A percentile compares a stretch with the other conserved stretches of the same genome.
Evolutionary conservation across 129 eudicot species (phyloP).

Genomic region (Helianthus annuus): HanXRQr2.0-SUNRISE NC_035435.2:4491012-4491511

Average conservation of each 20-base stretch:
- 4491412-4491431: neutral
- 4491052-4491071: too few species aligned
- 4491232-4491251: constrained; percentile 16
- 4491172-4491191: neutral
- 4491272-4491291: constrained; percentile 79
- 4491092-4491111: neutral
- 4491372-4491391: constrained; percentile 63
- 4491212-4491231: neutral
- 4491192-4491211: neutral
- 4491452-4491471: neutral
- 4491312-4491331: constrained; percentile 43
- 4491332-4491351: constrained; percentile 63
- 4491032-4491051: too few species aligned
- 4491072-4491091: neutral
- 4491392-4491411: constrained; percentile 57
- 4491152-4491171: constrained; percentile 6
- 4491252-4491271: constrained; percentile 9
- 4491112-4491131: constrained; percentile 26
- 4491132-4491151: constrained; percentile 31
- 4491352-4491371: constrained; percentile 58
- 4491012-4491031: too few species aligned
- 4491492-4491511: neutral
- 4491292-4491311: constrained; percentile 67
- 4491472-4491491: neutral
- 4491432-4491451: neutral